Conservation (phyloP, 1,284 basidiomycete species). For the Kwoniella shivajii region DNA sequence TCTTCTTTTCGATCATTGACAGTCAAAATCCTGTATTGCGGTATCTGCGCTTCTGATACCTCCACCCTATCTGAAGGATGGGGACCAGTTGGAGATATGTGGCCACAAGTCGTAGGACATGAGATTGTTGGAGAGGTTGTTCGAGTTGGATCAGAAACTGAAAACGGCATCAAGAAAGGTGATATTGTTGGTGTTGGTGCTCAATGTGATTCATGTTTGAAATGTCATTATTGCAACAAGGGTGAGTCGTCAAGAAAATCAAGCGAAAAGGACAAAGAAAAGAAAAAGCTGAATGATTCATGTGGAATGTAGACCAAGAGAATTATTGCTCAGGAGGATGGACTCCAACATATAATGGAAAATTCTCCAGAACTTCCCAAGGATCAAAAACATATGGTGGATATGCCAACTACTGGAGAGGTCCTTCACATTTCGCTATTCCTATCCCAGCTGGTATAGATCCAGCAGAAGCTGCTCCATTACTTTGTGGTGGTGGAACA, state of each 20-base stretch:
- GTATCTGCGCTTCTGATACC: conserved; percentile 39
- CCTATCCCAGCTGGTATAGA: conserved; percentile 63
- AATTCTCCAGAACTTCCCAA: conserved; percentile 26
- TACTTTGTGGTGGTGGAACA: conserved; percentile 55
- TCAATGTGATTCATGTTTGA: conserved; percentile 49
- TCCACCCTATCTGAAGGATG: conserved; percentile 26
- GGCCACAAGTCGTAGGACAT: conserved; percentile 53
- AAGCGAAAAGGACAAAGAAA: conserved; percentile 21
- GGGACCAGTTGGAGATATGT: conserved; percentile 18
- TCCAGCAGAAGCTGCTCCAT: conserved; percentile 58
- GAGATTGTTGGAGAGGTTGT: conserved; percentile 57
- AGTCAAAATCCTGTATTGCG: conserved; percentile 35
- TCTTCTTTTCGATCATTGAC: not conserved
- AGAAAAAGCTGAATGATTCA: not conserved
- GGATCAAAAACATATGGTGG: conserved; percentile 54
- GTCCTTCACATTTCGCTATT: conserved; percentile 61
- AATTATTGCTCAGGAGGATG: conserved; percentile 53
- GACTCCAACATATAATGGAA: conserved; percentile 49
- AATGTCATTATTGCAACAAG: conserved; percentile 55
- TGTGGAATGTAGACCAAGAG: conserved; percentile 33
- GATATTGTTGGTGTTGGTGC: conserved; percentile 55
- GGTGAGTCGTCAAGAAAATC: conserved; percentile 53
- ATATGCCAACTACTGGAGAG: conserved; percentile 54
- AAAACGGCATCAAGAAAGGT: conserved; percentile 56
- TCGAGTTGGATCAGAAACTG: conserved; percentile 52